Evolutionary conservation across 1,284 basidiomycete species (phyloP).

Genomic region (Cryptococcus sp.): DNA sequence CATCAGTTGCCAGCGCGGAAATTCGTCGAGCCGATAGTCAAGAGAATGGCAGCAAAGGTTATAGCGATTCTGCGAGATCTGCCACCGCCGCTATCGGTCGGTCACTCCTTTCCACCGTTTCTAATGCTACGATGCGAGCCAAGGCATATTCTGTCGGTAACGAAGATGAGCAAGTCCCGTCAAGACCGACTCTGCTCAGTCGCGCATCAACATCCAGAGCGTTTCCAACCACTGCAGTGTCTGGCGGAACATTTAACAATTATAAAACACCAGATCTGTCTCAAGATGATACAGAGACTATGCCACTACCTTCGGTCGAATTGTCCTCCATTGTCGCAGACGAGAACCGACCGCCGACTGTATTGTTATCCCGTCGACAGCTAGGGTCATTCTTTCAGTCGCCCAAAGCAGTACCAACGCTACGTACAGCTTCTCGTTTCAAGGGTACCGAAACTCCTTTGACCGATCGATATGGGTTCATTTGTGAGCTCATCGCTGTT

Average conservation of each 20-base stretch:
- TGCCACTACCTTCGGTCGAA: constrained; percentile 62
- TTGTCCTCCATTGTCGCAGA: constrained; percentile 84
- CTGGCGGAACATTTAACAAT: constrained; percentile 2
- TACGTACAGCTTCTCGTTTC: constrained; percentile 51
- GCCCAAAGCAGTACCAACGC: constrained; percentile 25
- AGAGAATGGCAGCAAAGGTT: constrained; percentile 8
- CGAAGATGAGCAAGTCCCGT: constrained; percentile 9
- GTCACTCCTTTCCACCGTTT: constrained; percentile 30
- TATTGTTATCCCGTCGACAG: constrained; percentile 44
- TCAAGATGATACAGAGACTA: constrained; percentile 28
- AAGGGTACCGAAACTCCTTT: constrained; percentile 61
- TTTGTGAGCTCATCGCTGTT: constrained; percentile 58
- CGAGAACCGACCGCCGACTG: constrained; percentile 73
- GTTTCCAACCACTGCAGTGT: constrained; percentile 17
- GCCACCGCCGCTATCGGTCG: constrained; percentile 35
- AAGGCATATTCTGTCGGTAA: constrained; percentile 36
- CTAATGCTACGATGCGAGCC: constrained; percentile 26
- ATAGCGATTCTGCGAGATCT: constrained; percentile 35
- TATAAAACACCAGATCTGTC: constrained; percentile 6
- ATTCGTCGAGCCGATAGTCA: background rate
- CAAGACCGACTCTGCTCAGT: constrained; percentile 46
- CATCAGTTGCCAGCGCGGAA: constrained; percentile 47
- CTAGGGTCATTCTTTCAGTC: constrained; percentile 40
- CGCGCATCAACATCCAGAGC: constrained; percentile 32
- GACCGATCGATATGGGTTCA: constrained; percentile 92